Base-by-base conservation (phyloP, 2,329 filamentous ascomycete species). In the Pseudogymnoascus sp. region DNA sequence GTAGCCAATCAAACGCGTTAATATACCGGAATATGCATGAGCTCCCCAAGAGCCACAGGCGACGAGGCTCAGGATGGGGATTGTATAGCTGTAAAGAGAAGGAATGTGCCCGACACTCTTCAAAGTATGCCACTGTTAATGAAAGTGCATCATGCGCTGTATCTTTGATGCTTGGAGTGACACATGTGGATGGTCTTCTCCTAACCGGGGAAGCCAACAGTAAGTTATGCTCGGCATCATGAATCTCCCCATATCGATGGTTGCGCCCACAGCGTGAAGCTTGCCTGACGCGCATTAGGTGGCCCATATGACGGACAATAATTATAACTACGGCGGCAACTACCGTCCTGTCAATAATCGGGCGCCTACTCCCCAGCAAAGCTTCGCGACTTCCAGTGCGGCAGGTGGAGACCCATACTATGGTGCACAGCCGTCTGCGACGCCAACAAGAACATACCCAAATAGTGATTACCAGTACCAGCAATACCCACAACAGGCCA, bases 391-490 rank as follows among this genome's bases (percentile, higher is more conserved):
- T 15, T 35, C 55, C 12, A 23, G 34, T 13, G 55, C 55, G 18
- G 37, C 55, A 23, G 55, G 18, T 37, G 55, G 12, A n/a, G 41
- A 52, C 10, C 55, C 55, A 21, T 57, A 57, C 28, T 35, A 57
- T 37, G 55, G 55, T 12, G 12, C 28, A 9, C 26, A 34, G 21
- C 3, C 55, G 13, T n/a, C 30, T 12, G 55, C 18, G n/a, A 35
- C 55, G 55, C 28, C 30, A 57, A 37, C 30, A 3, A 18, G 55
- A 34, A 34, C 55, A 3, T 57, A 35, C 30, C 12, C 55, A 35
- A 37, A 37, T 57, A 57, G 37, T 37, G 34, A 57, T 37, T 57
- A 57, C 30, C 30, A 57, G 18, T 57, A 57, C 18, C 30, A 37
- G 55, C 55, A 57, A 35, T 35, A 57, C 55, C 55, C 55, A 37